Evolutionary conservation across 192 early-diverging fungal species (phyloP).

Genomic region (Allomyces javanicus): DNA sequence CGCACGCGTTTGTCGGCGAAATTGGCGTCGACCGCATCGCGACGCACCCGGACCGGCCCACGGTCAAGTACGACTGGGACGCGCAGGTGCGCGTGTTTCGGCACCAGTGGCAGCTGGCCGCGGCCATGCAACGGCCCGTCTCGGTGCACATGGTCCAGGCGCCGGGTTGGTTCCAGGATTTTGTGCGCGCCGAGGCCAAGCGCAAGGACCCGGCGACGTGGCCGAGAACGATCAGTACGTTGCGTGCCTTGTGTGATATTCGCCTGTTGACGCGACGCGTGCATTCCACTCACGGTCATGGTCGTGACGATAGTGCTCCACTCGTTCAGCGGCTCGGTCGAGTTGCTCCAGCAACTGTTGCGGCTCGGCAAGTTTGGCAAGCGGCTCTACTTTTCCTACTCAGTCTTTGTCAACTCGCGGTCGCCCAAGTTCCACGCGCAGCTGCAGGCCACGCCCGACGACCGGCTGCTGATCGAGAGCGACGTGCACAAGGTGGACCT

Average conservation of each 20-base stretch:
- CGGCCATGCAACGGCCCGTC: constrained; percentile 32
- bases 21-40: constrained; percentile 43
- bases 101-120: constrained; percentile 50
- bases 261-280: neutral
- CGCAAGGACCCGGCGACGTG: constrained; percentile 5
- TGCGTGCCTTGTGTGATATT: neutral
- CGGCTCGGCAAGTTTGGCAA: constrained; percentile 11
- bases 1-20: constrained; percentile 32
- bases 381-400: constrained; percentile 61
- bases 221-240: constrained; percentile 8
- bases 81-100: constrained; percentile 33
- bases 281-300: neutral
- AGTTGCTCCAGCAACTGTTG: constrained; percentile 35
- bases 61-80: constrained; percentile 16
- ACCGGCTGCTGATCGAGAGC: constrained; percentile 61
- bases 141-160: constrained; percentile 65
- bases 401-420: constrained; percentile 51
- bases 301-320: constrained; percentile 32
- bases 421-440: constrained; percentile 33
- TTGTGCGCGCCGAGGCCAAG: constrained; percentile 15
- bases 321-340: constrained; percentile 60
- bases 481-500: constrained; percentile 40
- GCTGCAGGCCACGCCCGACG: constrained; percentile 50
- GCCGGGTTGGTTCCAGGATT: constrained; percentile 34
- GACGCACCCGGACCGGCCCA: constrained; percentile 15